Conservation (phyloP, 192 early-diverging fungal species). For the Obelidium mucronatum region DNA sequence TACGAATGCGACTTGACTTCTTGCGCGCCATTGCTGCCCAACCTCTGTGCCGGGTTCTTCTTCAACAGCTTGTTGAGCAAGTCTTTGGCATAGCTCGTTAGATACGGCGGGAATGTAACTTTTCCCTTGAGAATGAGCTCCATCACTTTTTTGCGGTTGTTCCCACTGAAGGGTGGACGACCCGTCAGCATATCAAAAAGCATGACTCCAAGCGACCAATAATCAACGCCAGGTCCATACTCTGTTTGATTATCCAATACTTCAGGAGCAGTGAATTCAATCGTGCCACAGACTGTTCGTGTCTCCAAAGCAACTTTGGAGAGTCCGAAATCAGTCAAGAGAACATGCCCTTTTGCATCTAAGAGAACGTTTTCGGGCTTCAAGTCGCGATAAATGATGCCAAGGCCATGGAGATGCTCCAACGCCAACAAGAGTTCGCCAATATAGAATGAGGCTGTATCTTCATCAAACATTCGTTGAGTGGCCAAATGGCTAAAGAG, state of each 20-base stretch:
- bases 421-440: slow-evolving; percentile 87
- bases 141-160: slow-evolving; percentile 82
- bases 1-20: slow-evolving; percentile 72
- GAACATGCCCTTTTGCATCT: slow-evolving; percentile 77
- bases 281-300: slow-evolving; percentile 77
- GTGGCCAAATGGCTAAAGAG: slow-evolving; percentile 85
- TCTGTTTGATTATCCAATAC: slow-evolving; percentile 37
- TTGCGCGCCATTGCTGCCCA: slow-evolving; percentile 54
- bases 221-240: slow-evolving; percentile 55
- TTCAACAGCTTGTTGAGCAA: slow-evolving; percentile 72
- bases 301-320: slow-evolving; percentile 72
- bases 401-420: slow-evolving; percentile 84
- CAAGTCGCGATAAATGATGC: slow-evolving; percentile 84
- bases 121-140: slow-evolving; percentile 87
- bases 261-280: slow-evolving; percentile 80
- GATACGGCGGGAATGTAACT: slow-evolving; percentile 77
- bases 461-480: slow-evolving; percentile 71
- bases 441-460: slow-evolving; percentile 84
- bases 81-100: slow-evolving; percentile 81
- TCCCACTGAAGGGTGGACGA: slow-evolving; percentile 74
- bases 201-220: slow-evolving; percentile 91
- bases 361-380: slow-evolving; percentile 68
- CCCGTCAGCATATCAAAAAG: slow-evolving; percentile 94
- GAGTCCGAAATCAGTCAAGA: slow-evolving; percentile 92
- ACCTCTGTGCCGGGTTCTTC: slow-evolving; percentile 65